Conservation (phyloP, 2,329 filamentous ascomycete species). For the Colletotrichum sp. region DNA sequence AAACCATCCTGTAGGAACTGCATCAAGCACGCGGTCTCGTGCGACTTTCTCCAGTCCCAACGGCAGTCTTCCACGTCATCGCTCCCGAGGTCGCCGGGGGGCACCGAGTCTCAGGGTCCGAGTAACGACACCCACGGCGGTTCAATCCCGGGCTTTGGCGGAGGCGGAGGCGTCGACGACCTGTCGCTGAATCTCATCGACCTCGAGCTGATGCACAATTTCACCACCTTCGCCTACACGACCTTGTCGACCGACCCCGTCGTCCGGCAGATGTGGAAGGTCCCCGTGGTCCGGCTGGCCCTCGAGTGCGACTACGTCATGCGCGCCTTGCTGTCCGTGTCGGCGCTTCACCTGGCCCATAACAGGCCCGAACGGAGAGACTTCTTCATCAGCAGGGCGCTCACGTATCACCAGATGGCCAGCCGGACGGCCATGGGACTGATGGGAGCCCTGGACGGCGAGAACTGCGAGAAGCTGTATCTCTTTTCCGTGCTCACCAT, state of each 20-base stretch:
- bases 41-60: slow-evolving; percentile 26
- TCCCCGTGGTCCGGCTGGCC: slow-evolving; percentile 49
- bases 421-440: slow-evolving; percentile 22
- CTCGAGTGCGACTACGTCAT: slow-evolving; percentile 54
- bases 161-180: slow-evolving; percentile 17
- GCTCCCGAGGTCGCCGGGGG: slow-evolving; percentile 6
- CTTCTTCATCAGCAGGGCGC: slow-evolving; percentile 35
- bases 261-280: slow-evolving; percentile 50
- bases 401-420: slow-evolving; percentile 22
- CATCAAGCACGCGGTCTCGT: slow-evolving; percentile 29
- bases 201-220: slow-evolving; percentile 60
- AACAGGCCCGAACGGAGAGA: slow-evolving; percentile 39
- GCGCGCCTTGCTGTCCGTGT: slow-evolving; percentile 52
- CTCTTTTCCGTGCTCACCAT: slow-evolving; percentile 37
- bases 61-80: slow-evolving; percentile 12
- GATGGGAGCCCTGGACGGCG: slow-evolving; percentile 18
- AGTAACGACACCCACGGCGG: neutral
- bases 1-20: slow-evolving; percentile 30
- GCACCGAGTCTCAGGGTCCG: neutral
- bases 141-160: neutral
- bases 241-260: slow-evolving; percentile 47
- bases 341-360: slow-evolving; percentile 53
- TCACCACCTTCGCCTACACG: slow-evolving; percentile 50
- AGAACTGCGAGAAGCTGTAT: slow-evolving; percentile 27
- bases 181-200: slow-evolving; percentile 44